Percentiles rank a stretch among this genome's conserved stretches.
phyloP scores from a whole-genome alignment of 116 monocot species.

The Phalaenopsis hybrid region DNA sequence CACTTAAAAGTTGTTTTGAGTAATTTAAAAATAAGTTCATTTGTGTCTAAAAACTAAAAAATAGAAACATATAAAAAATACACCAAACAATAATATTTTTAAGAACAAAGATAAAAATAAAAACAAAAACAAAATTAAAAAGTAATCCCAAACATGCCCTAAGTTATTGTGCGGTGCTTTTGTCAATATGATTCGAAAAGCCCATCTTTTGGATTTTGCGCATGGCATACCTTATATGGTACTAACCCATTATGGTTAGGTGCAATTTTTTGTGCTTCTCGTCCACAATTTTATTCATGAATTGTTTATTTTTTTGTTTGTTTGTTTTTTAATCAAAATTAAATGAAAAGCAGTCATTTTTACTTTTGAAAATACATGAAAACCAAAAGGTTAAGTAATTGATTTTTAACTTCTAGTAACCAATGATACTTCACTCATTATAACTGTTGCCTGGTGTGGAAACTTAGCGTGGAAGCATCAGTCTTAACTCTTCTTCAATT shows the following conservation, averaged over 20 bases:
- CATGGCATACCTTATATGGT: neutral
- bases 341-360: neutral
- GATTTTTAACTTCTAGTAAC: neutral
- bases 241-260: neutral
- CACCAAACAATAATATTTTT: no score
- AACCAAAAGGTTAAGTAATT: neutral
- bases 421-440: neutral
- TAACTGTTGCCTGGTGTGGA: neutral
- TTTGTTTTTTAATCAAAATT: neutral
- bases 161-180: neutral
- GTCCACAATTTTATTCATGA: neutral
- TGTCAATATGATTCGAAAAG: neutral
- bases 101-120: no score
- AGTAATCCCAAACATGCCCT: neutral
- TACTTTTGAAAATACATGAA: no score
- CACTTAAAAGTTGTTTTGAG: no score
- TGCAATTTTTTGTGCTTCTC: neutral
- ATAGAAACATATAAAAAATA: no score
- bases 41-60: no score
- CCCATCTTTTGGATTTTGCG: neutral
- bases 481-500: neutral
- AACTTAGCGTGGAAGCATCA: neutral
- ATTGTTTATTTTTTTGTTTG: neutral
- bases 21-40: no score
- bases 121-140: no score